Base-by-base conservation (phyloP, 1,284 basidiomycete genomes). In the Irpex sp. region DNA sequence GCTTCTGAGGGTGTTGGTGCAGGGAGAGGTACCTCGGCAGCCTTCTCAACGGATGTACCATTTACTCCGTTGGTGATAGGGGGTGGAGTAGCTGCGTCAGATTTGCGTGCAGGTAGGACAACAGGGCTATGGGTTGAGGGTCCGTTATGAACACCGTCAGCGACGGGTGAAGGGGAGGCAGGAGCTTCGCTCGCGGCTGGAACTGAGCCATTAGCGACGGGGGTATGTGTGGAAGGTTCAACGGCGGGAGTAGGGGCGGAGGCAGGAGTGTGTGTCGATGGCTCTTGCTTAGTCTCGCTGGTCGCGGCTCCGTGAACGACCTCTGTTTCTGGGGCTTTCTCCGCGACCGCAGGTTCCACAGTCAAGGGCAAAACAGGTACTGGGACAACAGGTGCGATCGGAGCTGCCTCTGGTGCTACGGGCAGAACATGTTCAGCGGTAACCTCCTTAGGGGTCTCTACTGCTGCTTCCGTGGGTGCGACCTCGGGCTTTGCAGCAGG, bases 61-160 rank as follows among this genome's bases (percentile, higher is more conserved):
- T 58, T 57, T 17, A 61, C 53, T 26, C 53, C 53, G n/a, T 55
- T 55, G 17, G 53, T 43, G n/a, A 47, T 21, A 46, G 37, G 17
- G 8, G 39, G 26, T 15, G 62, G 39, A 37, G 21, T 31, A 36
- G 15, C 49, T 11, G 61, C 21, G 17, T 37, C 58, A 15, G 50
- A 19, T 46, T 43, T 49, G 56, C 57, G 43, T 15, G 58, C 15
- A 17, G 17, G 39, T 11, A 55, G 53, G 53, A 55, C 53, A 35
- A 55, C 66, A 21, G 67, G 68, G 17, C 61, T 58, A 60, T 69
- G 68, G 39, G 70, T 71, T 17, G 61, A 65, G 5, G 61, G 59
- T 58, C 54, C 43, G 46, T 55, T 55, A 37, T 53, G 53, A 5
- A 53, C 13, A 33, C 26, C 63, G 33, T 61, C 17, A 8, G 55